Percentiles rank a stretch among this genome's conserved stretches.
phyloP scores from a whole-genome alignment of 176 grass and related monocot genomes.

The Carex cristatella region DNA sequence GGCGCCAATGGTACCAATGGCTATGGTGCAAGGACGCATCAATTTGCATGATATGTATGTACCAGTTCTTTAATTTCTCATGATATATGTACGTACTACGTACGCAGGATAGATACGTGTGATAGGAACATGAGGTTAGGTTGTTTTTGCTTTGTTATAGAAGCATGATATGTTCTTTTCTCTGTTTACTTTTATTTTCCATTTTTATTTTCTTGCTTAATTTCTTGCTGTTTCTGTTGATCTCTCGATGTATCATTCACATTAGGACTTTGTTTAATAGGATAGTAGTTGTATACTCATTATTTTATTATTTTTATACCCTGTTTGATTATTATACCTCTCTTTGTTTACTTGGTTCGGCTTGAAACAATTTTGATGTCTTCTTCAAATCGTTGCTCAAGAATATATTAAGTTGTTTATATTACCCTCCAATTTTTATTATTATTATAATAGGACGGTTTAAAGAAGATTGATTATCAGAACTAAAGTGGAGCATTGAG shows the following conservation, averaged over 20 bases:
- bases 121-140: not conserved
- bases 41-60: slow-evolving; percentile 29
- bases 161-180: not conserved
- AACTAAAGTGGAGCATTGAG: too few species aligned
- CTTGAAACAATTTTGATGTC: not conserved
- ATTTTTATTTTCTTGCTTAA: not conserved
- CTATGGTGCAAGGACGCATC: slow-evolving; percentile 21
- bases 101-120: not conserved
- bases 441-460: not conserved
- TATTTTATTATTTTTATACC: slow-evolving; percentile 5
- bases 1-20: slow-evolving; percentile 25
- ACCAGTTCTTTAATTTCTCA: not conserved
- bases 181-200: not conserved
- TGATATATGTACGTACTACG: not conserved
- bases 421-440: not conserved
- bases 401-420: not conserved
- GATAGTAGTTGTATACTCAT: slow-evolving; percentile 3
- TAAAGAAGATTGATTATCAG: too few species aligned
- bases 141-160: not conserved
- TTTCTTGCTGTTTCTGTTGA: not conserved
- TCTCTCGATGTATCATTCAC: slow-evolving; percentile 2
- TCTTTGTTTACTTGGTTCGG: not conserved
- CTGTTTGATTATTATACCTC: not conserved
- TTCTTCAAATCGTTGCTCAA: slow-evolving; percentile 2
- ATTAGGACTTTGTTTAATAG: slow-evolving; percentile 5